A percentile compares a stretch with the other conserved stretches of the same genome.
Evolutionary conservation across 1,284 basidiomycete species (phyloP).

Genomic region (Flammula alnicola): DNA sequence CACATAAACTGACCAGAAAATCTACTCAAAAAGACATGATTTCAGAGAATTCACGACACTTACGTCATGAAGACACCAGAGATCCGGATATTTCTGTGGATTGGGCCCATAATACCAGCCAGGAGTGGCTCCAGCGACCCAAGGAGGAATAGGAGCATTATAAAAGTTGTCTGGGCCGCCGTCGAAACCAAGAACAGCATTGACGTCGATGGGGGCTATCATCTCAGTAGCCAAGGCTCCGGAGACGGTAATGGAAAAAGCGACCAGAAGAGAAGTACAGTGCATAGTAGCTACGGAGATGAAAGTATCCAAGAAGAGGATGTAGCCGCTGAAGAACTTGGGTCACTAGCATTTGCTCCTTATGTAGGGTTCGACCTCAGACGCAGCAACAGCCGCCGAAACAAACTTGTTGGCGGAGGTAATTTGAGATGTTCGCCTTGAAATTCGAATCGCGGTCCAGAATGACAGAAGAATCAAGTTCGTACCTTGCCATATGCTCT

Average conservation of each 20-base stretch:
- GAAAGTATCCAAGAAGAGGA: too few relatives aligned
- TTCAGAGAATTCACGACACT: neutral
- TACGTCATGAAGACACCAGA: slow-evolving; percentile 25
- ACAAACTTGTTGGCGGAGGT: too few relatives aligned
- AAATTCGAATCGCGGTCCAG: too few relatives aligned
- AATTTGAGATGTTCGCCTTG: too few relatives aligned
- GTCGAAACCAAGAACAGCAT: slow-evolving; percentile 18
- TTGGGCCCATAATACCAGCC: slow-evolving; percentile 29
- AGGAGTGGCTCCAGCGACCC: slow-evolving; percentile 20
- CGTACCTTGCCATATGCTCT: too few relatives aligned
- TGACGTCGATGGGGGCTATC: slow-evolving; percentile 11
- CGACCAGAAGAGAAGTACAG: neutral
- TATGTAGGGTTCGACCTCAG: too few relatives aligned
- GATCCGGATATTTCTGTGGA: slow-evolving; percentile 23
- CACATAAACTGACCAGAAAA: slow-evolving; percentile 35
- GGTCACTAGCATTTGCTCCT: too few relatives aligned
- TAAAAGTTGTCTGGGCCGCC: slow-evolving; percentile 23
- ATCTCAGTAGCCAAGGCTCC: slow-evolving; percentile 3
- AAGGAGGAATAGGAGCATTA: slow-evolving; percentile 24
- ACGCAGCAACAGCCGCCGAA: too few relatives aligned
- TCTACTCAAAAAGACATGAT: neutral
- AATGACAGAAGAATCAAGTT: too few relatives aligned
- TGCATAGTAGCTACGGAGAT: neutral
- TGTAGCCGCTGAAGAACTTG: too few relatives aligned
- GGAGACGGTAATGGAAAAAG: neutral